phyloP scores from a whole-genome alignment of 2,329 filamentous ascomycete genomes.

The Colletotrichum destructivum region DNA sequence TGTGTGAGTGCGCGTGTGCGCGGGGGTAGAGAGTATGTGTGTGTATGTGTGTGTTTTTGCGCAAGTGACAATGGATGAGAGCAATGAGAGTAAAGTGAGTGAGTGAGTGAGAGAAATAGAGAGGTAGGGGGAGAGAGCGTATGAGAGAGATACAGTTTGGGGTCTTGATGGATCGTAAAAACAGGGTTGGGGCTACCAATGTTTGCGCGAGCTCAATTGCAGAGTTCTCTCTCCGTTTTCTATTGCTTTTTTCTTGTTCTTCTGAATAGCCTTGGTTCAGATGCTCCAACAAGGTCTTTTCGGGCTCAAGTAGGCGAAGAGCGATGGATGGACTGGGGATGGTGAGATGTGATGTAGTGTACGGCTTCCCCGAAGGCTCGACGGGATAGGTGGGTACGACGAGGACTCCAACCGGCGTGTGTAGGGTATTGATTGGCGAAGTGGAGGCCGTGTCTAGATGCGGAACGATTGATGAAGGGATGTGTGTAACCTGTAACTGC shows the following conservation, averaged over 20 bases:
- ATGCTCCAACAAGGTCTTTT: conserved; percentile 9
- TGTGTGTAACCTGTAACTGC: neutral
- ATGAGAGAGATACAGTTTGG: conserved; percentile 28
- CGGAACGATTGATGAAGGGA: neutral
- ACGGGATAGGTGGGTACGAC: conserved; percentile 29
- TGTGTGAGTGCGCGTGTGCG: no score
- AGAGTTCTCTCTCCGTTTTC: no score
- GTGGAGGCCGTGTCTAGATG: conserved; percentile 12
- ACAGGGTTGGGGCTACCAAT: conserved; percentile 35
- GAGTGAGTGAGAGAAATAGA: neutral
- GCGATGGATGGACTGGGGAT: conserved; percentile 16
- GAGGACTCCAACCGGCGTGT: neutral
- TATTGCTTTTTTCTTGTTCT: neutral
- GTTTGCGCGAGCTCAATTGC: neutral
- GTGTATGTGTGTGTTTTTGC: no score
- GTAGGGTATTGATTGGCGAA: conserved; percentile 4
- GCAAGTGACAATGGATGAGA: neutral
- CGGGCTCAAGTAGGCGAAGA: conserved; percentile 9
- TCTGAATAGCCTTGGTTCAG: neutral
- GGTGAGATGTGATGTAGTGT: conserved; percentile 19
- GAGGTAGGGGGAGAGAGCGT: neutral
- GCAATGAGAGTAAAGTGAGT: neutral
- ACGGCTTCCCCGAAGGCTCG: conserved; percentile 40
- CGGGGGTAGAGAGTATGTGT: no score
- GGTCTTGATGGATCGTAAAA: conserved; percentile 20